These are phyloP conservation scores for Phialophora verrucosa DNA, from an alignment of 2,329 filamentous ascomycete genomes.

Conservation along the genomic window DNA sequence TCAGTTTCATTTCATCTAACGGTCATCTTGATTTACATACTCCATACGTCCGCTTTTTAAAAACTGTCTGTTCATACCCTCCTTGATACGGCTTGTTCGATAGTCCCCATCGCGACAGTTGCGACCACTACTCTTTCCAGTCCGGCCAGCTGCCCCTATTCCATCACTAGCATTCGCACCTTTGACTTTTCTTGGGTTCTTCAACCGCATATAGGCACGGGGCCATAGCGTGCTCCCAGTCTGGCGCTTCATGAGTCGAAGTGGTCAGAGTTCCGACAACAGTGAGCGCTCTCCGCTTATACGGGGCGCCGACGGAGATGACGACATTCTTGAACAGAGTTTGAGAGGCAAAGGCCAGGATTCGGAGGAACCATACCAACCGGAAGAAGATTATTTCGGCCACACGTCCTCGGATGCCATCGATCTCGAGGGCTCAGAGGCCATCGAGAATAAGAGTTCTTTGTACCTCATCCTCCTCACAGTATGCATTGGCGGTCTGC, in stretches of 20 bases:
- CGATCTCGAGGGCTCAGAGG: conserved; percentile 28
- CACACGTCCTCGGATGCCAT: conserved; percentile 24
- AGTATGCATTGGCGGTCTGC: conserved; percentile 82
- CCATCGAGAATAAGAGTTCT: conserved; percentile 67
- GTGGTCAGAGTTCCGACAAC: conserved; percentile 28
- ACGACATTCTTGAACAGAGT: conserved; percentile 23
- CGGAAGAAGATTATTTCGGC: conserved; percentile 18
- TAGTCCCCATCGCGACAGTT: background rate
- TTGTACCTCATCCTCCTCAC: conserved; percentile 89
- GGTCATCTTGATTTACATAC: background rate
- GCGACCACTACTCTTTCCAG: background rate
- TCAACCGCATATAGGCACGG: background rate
- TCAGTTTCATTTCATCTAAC: background rate
- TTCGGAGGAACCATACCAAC: conserved; percentile 15
- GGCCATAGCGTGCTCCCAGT: background rate
- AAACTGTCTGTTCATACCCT: conserved; percentile 1
- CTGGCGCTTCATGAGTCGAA: conserved; percentile 32
- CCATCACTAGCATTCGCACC: background rate
- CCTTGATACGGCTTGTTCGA: conserved; percentile 2
- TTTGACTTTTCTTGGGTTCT: background rate
- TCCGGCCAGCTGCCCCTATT: background rate
- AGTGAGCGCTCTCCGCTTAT: conserved; percentile 40
- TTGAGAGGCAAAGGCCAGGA: conserved; percentile 21
- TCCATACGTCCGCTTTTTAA: background rate
- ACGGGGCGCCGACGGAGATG: conserved; percentile 22